Percentiles rank a stretch among this genome's conserved stretches.
Evolutionary conservation across 2,329 filamentous ascomycete species (phyloP).

Genomic region (Trichoderma endophyticum): DNA sequence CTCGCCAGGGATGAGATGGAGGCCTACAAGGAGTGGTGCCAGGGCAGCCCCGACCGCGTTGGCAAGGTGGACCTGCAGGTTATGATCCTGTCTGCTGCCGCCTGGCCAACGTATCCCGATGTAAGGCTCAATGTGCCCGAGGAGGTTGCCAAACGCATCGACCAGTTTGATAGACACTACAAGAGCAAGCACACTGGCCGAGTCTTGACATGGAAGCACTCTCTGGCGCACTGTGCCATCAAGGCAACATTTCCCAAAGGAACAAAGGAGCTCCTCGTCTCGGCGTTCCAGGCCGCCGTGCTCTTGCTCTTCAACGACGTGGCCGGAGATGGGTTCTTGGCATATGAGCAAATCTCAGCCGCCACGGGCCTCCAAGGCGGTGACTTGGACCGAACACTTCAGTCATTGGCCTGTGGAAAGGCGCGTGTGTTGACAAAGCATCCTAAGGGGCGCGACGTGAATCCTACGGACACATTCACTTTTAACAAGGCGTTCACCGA

Average conservation of each 20-base stretch:
- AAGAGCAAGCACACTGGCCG: conserved; percentile 85
- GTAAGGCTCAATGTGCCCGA: conserved; percentile 67
- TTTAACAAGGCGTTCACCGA: conserved; percentile 77
- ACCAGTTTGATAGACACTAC: conserved; percentile 82
- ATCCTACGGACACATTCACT: conserved; percentile 74
- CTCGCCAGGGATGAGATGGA: conserved; percentile 88
- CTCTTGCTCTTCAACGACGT: conserved; percentile 84
- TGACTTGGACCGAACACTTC: conserved; percentile 85
- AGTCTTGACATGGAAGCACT: conserved; percentile 86
- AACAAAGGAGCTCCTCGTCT: conserved; percentile 83
- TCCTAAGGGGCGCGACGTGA: conserved; percentile 80
- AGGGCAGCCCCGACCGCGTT: conserved; percentile 48
- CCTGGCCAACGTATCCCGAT: conserved; percentile 91
- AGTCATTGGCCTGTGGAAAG: conserved; percentile 91
- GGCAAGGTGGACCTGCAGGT: conserved; percentile 65
- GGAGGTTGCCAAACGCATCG: conserved; percentile 71
- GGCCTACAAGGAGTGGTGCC: conserved; percentile 71
- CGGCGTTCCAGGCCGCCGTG: conserved; percentile 87
- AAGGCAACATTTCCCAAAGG: conserved; percentile 77
- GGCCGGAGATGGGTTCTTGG: conserved; percentile 56
- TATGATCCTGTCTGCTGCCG: conserved; percentile 83
- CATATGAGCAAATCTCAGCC: conserved; percentile 71
- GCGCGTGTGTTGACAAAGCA: conserved; percentile 79
- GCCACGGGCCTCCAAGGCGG: conserved; percentile 70
- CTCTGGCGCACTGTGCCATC: conserved; percentile 85